Evolutionary conservation across 495 filamentous ascomycete species (phyloP).

Genomic region (Talaromyces nanjingensis): DNA sequence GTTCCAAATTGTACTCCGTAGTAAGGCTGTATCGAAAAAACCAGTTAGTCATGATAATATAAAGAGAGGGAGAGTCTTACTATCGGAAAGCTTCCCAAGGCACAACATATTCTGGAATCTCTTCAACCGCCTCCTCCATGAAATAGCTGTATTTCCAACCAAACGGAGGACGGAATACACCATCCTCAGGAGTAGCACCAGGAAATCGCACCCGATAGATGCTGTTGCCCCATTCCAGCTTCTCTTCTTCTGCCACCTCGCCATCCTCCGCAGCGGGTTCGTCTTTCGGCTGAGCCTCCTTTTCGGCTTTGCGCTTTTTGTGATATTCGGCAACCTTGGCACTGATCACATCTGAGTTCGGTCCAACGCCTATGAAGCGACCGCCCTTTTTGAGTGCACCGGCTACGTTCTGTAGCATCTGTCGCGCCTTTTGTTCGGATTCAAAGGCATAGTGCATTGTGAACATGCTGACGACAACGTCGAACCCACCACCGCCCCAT

Average conservation of each 20-base stretch:
- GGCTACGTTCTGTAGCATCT: conserved; percentile 90
- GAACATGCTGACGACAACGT: conserved; percentile 98
- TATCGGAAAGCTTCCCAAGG: conserved; percentile 96
- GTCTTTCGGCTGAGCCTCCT: conserved; percentile 14
- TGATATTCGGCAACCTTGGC: conserved; percentile 57
- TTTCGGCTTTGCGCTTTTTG: conserved; percentile 43
- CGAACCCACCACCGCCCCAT: conserved; percentile 75
- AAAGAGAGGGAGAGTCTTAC: conserved; percentile 23
- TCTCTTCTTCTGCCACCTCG: conserved; percentile 42
- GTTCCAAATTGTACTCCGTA: conserved; percentile 91
- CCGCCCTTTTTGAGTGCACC: conserved; percentile 87
- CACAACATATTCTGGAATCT: conserved; percentile 95
- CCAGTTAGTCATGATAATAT: conserved; percentile 15
- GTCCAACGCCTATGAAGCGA: conserved; percentile 86
- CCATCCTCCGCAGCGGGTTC: conserved; percentile 35
- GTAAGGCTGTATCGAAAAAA: conserved; percentile 47
- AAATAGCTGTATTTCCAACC: conserved; percentile 98
- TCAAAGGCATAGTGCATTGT: conserved; percentile 99
- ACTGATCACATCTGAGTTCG: conserved; percentile 83
- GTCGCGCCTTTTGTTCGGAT: conserved; percentile 75
- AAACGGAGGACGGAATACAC: conserved; percentile 87
- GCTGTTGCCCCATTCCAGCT: conserved; percentile 80
- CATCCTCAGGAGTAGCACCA: conserved; percentile 61
- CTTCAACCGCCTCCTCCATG: conserved; percentile 90
- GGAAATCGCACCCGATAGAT: conserved; percentile 88